phyloP scores from a whole-genome alignment of 2,329 filamentous ascomycete genomes.

The Diaporthe eres region DNA sequence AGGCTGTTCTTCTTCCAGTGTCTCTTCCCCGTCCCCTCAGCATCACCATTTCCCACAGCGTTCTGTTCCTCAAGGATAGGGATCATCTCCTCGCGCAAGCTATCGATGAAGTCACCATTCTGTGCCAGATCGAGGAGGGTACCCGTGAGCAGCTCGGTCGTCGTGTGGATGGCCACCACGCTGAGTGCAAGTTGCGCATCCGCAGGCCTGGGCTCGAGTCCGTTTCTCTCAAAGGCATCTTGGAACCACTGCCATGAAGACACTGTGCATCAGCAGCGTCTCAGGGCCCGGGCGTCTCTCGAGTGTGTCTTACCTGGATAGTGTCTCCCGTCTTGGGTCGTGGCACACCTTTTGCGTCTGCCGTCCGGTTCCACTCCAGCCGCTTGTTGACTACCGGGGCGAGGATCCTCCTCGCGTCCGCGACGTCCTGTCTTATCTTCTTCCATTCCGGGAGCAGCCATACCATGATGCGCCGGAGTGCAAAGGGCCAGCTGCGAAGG shows the following conservation, averaged over 20 bases:
- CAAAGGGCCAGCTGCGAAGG: slow-evolving; percentile 57
- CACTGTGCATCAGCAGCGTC: not conserved
- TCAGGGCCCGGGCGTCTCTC: not conserved
- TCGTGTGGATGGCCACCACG: slow-evolving; percentile 59
- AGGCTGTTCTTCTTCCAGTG: slow-evolving; percentile 54
- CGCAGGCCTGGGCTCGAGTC: slow-evolving; percentile 50
- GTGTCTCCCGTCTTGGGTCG: slow-evolving; percentile 30
- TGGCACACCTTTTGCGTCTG: slow-evolving; percentile 42
- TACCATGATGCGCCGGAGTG: slow-evolving; percentile 58
- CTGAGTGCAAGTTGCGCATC: slow-evolving; percentile 54
- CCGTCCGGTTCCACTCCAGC: slow-evolving; percentile 43
- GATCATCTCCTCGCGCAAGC: slow-evolving; percentile 58
- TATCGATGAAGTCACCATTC: slow-evolving; percentile 56
- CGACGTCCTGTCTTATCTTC: slow-evolving; percentile 54
- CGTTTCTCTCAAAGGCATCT: slow-evolving; percentile 50
- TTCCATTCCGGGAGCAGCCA: slow-evolving; percentile 59
- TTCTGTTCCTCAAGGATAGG: slow-evolving; percentile 46
- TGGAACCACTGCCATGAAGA: slow-evolving; percentile 56
- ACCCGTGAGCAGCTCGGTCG: slow-evolving; percentile 53
- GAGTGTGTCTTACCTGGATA: slow-evolving; percentile 13
- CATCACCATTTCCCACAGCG: slow-evolving; percentile 6
- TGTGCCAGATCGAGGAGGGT: slow-evolving; percentile 56
- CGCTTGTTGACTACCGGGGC: slow-evolving; percentile 50
- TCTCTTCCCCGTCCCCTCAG: not conserved
- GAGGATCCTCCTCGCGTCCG: slow-evolving; percentile 54